Percentiles rank a stretch among this genome's conserved stretches.
phyloP scores from a whole-genome alignment of 768 basidiomycete species.

The Xanthoconium stramineum region DNA sequence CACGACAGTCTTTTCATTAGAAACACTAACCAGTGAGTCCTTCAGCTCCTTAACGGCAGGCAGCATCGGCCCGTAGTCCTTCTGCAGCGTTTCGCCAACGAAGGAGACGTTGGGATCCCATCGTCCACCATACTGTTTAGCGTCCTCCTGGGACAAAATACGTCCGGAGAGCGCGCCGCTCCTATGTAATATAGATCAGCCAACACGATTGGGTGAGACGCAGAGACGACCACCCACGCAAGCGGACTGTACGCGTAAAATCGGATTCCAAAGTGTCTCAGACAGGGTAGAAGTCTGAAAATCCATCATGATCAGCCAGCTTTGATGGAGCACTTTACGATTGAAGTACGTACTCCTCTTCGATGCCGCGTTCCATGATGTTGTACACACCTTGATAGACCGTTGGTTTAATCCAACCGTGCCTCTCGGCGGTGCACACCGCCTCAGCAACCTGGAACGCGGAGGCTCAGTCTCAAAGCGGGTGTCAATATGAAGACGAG shows the following conservation, averaged over 20 bases:
- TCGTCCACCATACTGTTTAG: background rate
- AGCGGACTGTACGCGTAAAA: conserved; percentile 35
- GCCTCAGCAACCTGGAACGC: conserved; percentile 41
- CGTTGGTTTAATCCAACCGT: conserved; percentile 48
- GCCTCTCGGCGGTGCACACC: conserved; percentile 37
- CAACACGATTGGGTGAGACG: background rate
- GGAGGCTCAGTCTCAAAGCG: background rate
- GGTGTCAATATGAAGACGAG: background rate
- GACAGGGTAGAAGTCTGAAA: conserved; percentile 37
- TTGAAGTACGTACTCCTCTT: conserved; percentile 8
- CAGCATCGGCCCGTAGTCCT: conserved; percentile 7
- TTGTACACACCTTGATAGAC: conserved; percentile 52
- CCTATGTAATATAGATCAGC: conserved; percentile 3
- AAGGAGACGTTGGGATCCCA: conserved; percentile 11
- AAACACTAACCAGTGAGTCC: conserved; percentile 7
- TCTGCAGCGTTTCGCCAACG: background rate
- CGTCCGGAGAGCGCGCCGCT: conserved; percentile 10
- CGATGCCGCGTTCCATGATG: conserved; percentile 35
- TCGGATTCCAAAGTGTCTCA: conserved; percentile 38
- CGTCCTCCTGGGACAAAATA: conserved; percentile 8
- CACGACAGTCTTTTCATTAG: background rate
- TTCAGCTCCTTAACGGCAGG: conserved; percentile 18
- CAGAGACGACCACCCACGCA: conserved; percentile 8
- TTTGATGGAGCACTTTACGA: no score
- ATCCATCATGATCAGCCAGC: background rate